Evolutionary conservation across 495 filamentous ascomycete species (phyloP).

Genomic region (Xeromyces bisporus): DNA sequence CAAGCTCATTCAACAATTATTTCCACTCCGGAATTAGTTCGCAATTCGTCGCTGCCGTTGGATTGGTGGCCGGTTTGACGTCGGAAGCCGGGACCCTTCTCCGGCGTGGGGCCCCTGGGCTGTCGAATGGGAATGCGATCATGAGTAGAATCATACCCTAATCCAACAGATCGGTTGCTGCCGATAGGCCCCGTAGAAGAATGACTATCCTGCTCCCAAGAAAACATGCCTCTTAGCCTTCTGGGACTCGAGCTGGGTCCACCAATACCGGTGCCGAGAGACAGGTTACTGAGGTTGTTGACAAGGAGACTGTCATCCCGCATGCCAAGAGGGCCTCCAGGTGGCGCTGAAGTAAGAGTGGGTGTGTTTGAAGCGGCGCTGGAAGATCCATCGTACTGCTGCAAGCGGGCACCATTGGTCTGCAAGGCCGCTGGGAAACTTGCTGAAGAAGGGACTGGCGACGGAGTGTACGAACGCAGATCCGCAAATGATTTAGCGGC

Average conservation of each 20-base stretch:
- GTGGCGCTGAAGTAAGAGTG: constrained; percentile 59
- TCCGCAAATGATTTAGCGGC: constrained; percentile 95
- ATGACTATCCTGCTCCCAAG: constrained; percentile 43
- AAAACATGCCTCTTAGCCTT: constrained; percentile 48
- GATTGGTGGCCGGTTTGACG: constrained; percentile 68
- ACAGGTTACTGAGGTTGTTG: constrained; percentile 49
- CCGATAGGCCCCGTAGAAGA: constrained; percentile 60
- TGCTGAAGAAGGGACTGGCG: constrained; percentile 73
- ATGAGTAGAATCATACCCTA: constrained; percentile 45
- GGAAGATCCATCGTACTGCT: constrained; percentile 39
- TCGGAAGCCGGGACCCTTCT: constrained; percentile 62
- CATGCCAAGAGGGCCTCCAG: constrained; percentile 38
- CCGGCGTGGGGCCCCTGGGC: constrained; percentile 59
- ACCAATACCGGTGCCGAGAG: constrained; percentile 43
- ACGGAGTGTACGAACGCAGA: constrained; percentile 84
- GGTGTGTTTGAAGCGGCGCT: constrained; percentile 53
- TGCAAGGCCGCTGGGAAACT: constrained; percentile 64
- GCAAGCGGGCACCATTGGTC: constrained; percentile 47
- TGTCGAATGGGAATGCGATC: constrained; percentile 63
- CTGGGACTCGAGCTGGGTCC: constrained; percentile 39
- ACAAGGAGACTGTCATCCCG: constrained; percentile 50
- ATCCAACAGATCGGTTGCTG: constrained; percentile 62
- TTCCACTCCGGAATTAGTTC: constrained; percentile 37
- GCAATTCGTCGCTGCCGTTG: constrained; percentile 64
- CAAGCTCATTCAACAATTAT: constrained; percentile 37